Percentiles rank a stretch among this genome's conserved stretches.
Evolutionary conservation across 1,139 yeast genomes (phyloP).

Genomic region (Entelexis paramagnoliae): DNA sequence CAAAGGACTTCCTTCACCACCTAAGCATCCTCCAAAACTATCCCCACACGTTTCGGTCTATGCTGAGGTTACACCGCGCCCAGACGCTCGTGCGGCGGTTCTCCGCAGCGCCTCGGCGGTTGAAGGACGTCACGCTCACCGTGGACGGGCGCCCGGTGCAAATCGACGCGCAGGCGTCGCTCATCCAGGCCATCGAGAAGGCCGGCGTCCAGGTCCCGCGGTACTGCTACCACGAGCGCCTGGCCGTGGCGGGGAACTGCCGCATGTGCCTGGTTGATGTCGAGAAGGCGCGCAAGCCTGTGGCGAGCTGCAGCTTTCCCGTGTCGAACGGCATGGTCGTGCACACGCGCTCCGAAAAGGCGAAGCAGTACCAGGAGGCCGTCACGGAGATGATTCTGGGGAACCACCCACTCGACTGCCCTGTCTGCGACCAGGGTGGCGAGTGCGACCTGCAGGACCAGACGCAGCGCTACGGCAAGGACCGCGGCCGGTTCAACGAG

Average conservation of each 20-base stretch:
- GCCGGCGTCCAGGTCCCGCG: slow-evolving; percentile 85
- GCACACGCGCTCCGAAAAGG: slow-evolving; percentile 68
- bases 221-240: slow-evolving; percentile 84
- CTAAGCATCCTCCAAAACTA: background rate
- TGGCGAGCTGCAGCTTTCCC: slow-evolving; percentile 88
- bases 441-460: slow-evolving; percentile 91
- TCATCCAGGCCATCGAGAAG: slow-evolving; percentile 84
- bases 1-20: slow-evolving; percentile 3
- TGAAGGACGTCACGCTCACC: slow-evolving; percentile 55
- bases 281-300: slow-evolving; percentile 81
- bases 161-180: slow-evolving; percentile 79
- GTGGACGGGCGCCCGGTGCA: slow-evolving; percentile 68
- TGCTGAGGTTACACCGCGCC: slow-evolving; percentile 17
- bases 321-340: slow-evolving; percentile 85
- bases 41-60: background rate
- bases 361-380: slow-evolving; percentile 78
- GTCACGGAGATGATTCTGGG: slow-evolving; percentile 82
- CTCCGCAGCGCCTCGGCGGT: slow-evolving; percentile 10
- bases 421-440: slow-evolving; percentile 91
- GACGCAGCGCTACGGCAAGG: slow-evolving; percentile 72
- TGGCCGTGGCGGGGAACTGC: slow-evolving; percentile 90
- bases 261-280: slow-evolving; percentile 91
- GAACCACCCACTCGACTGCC: slow-evolving; percentile 88
- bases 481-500: slow-evolving; percentile 77
- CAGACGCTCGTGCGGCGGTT: slow-evolving; percentile 19